Conservation (phyloP, 2,329 filamentous ascomycete species). For the Hypoxylon sp. region DNA sequence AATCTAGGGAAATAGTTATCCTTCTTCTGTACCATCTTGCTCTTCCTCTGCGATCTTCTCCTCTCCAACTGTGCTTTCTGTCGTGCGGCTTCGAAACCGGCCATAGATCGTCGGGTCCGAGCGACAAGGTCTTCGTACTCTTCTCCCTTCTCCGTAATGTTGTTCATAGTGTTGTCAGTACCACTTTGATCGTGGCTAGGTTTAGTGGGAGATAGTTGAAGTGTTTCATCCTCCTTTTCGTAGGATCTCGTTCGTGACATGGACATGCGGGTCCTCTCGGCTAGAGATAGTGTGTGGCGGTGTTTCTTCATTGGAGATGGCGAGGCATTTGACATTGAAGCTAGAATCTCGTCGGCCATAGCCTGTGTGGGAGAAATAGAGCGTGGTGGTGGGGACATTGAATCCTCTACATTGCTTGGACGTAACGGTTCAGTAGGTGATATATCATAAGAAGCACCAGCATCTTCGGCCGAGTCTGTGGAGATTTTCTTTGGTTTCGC, state of each 20-base stretch:
- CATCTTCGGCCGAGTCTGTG: conserved; percentile 11
- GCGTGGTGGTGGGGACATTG: conserved; percentile 38
- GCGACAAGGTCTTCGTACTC: conserved; percentile 67
- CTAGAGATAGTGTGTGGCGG: conserved; percentile 73
- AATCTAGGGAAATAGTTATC: conserved; percentile 64
- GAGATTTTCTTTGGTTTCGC: conserved; percentile 5
- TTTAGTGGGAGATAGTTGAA: conserved; percentile 45
- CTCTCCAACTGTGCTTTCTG: conserved; percentile 74
- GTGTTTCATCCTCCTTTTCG: conserved; percentile 54
- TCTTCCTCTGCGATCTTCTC: conserved; percentile 65
- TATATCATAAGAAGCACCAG: conserved; percentile 10
- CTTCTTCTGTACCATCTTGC: conserved; percentile 60
- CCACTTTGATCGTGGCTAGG: conserved; percentile 32
- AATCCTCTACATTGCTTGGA: conserved; percentile 24
- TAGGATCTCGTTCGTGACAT: conserved; percentile 71
- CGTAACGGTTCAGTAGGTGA: conserved; percentile 22
- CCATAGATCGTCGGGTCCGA: conserved; percentile 74
- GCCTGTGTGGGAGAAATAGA: conserved; percentile 63
- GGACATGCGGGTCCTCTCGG: conserved; percentile 85
- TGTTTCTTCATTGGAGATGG: conserved; percentile 71
- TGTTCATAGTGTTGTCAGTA: conserved; percentile 43
- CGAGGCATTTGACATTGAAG: conserved; percentile 68
- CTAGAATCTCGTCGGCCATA: conserved; percentile 70
- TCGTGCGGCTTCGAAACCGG: conserved; percentile 71
- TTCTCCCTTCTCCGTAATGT: conserved; percentile 48